Conservation (phyloP, 371 early-diverging fungal genomes). For the Saksenaea oblongispora region DNA sequence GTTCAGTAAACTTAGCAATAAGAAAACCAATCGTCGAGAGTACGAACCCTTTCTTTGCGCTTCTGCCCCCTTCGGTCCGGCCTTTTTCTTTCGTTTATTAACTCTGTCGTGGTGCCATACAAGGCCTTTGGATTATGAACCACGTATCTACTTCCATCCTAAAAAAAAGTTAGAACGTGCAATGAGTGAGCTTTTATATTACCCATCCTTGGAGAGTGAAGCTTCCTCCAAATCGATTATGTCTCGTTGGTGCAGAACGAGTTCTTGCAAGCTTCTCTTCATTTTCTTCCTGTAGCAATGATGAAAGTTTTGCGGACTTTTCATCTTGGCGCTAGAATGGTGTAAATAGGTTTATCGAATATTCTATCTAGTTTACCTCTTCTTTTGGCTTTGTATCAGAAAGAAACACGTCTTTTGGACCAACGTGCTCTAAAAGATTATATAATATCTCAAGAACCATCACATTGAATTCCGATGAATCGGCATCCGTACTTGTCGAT, state of each 20-base stretch:
- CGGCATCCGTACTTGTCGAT: conserved; percentile 51
- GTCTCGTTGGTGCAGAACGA: conserved; percentile 38
- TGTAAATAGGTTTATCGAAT: neutral
- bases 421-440: conserved; percentile 54
- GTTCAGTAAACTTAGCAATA: neutral
- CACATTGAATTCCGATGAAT: conserved; percentile 65
- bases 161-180: neutral
- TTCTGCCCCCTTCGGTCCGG: conserved; percentile 30
- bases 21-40: neutral
- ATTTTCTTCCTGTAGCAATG: conserved; percentile 35
- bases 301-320: conserved; percentile 18
- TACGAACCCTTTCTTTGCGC: conserved; percentile 30
- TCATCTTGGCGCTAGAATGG: conserved; percentile 4
- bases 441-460: conserved; percentile 66
- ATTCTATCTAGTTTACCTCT: conserved; percentile 1
- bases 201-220: conserved; percentile 51
- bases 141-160: conserved; percentile 43
- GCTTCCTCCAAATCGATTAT: conserved; percentile 66
- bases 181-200: neutral
- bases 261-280: conserved; percentile 15
- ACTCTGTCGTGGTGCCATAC: conserved; percentile 32
- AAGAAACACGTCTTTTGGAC: conserved; percentile 47
- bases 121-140: conserved; percentile 49
- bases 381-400: neutral
- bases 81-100: conserved; percentile 53